Conservation (phyloP, 345 rosid species). For the Citrus trifoliata region DNA sequence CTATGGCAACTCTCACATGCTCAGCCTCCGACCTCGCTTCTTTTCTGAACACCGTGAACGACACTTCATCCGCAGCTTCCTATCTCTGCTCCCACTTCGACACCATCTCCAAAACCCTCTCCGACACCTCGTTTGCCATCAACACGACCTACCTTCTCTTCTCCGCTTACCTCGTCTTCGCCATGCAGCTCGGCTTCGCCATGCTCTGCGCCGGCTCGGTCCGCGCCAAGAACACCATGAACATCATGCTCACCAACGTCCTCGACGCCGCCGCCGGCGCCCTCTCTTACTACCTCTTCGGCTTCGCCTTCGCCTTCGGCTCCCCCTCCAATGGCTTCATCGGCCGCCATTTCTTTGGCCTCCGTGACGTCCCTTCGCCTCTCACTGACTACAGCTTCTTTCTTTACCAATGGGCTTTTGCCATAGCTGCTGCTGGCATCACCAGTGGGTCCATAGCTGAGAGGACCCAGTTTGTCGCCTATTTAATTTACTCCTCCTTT, state of each 20-base stretch:
- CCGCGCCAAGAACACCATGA: constrained; percentile 80
- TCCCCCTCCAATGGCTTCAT: constrained; percentile 71
- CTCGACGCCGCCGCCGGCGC: constrained; percentile 75
- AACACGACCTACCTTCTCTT: constrained; percentile 78
- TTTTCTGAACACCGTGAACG: constrained; percentile 20
- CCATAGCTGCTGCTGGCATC: constrained; percentile 77
- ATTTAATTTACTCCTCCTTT: constrained; percentile 62
- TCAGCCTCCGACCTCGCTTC: constrained; percentile 34
- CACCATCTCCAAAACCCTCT: constrained; percentile 27
- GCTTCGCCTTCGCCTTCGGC: constrained; percentile 78
- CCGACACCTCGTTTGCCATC: constrained; percentile 48
- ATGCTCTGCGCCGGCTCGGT: constrained; percentile 87
- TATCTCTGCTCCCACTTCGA: constrained; percentile 53
- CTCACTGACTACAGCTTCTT: constrained; percentile 50
- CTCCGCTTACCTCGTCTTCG: constrained; percentile 75
- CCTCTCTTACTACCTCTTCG: constrained; percentile 71
- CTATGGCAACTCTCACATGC: constrained; percentile 33
- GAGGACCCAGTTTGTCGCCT: constrained; percentile 76
- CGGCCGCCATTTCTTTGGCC: constrained; percentile 60
- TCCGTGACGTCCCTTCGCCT: constrained; percentile 32
- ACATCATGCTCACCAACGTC: constrained; percentile 77
- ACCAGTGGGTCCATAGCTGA: constrained; percentile 85
- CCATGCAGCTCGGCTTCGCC: constrained; percentile 86
- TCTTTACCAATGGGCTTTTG: constrained; percentile 80
- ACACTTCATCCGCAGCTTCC: constrained; percentile 29